Evolutionary conservation across 805 yeast species (phyloP).

Genomic region (Wickerhamomyces strasburgensis): DNA sequence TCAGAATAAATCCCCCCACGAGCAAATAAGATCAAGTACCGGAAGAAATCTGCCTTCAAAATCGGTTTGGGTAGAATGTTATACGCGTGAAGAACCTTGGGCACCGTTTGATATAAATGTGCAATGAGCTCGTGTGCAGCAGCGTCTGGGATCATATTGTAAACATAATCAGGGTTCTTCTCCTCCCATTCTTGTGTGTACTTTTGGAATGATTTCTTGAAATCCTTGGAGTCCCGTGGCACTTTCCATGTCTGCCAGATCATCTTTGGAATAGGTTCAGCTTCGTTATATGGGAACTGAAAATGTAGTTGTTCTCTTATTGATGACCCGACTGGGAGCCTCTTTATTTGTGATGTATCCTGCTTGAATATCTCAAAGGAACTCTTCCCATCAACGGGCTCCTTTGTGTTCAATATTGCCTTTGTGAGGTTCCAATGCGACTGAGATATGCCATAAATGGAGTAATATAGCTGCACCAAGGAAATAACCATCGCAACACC

Average conservation of each 20-base stretch:
- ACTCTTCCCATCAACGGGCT: background rate
- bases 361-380: conserved; percentile 6
- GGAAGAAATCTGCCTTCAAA: conserved; percentile 87
- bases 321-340: conserved; percentile 13
- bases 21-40: conserved; percentile 82
- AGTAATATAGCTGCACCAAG: conserved; percentile 6
- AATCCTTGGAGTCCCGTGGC: conserved; percentile 46
- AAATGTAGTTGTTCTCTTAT: conserved; percentile 57
- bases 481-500: conserved; percentile 4
- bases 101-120: conserved; percentile 62
- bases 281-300: conserved; percentile 71
- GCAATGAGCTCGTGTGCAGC: conserved; percentile 51
- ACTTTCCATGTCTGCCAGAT: conserved; percentile 97
- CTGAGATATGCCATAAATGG: conserved; percentile 14
- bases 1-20: conserved; percentile 93
- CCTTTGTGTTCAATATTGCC: conserved; percentile 1
- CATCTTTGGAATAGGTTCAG: conserved; percentile 62
- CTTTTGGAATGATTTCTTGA: conserved; percentile 48
- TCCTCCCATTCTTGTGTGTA: conserved; percentile 60
- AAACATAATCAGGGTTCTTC: conserved; percentile 58
- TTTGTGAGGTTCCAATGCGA: background rate
- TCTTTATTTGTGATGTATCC: conserved; percentile 1
- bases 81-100: conserved; percentile 75
- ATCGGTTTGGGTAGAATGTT: conserved; percentile 72
- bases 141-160: conserved; percentile 69